Evolutionary conservation across 139 green algal species (phyloP), one percentile per base, ranked within the genome.

Genomic region (Chlamydomonas eustigma): DNA sequence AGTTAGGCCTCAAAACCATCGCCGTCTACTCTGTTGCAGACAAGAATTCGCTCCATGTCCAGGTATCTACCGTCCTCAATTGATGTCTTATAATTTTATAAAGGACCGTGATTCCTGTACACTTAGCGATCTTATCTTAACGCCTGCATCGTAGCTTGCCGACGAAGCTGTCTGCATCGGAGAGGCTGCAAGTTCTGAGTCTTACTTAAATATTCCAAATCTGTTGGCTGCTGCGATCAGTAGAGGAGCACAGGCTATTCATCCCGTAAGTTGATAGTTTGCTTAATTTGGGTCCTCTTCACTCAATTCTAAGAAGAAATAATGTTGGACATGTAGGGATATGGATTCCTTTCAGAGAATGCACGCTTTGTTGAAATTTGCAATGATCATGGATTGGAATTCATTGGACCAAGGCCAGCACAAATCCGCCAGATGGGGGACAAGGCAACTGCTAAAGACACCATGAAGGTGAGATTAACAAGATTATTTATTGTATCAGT

Each of bases 301-400:
- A n/a, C n/a, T n/a, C n/a, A n/a, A n/a, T n/a, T n/a, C n/a, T n/a
- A n/a, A n/a, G n/a, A n/a, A n/a, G n/a, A n/a, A n/a, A n/a, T n/a
- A n/a, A n/a, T n/a, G n/a, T n/a, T n/a, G n/a, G n/a, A n/a, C n/a
- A 58, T 58, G 44, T 86, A 94, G 87, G 94, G 94, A 51, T 98
- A 98, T 81, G 94, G 94, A 50, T 98, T 98, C 83, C 84, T 98
- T 25, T 95, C 91, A 28, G 94, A 98, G 85, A 97, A 97, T 79
- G 90, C 94, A 38, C 87, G 84, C 1, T 98, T 98, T 84, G 94
- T 98, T 51, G 94, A 98, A 75, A 98, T 98, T 77, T 98, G 94
- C 80, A 84, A 44, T 31, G 94, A 98, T 77, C 94, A 98, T 79
- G 92, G 93, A 69, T 90, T 98, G 38, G 91, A 95, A 76, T 98